Evolutionary conservation across 208 protist species (phyloP), one percentile per base, ranked within the genome.

Genomic region (Acanthamoeba triangularis): DNA sequence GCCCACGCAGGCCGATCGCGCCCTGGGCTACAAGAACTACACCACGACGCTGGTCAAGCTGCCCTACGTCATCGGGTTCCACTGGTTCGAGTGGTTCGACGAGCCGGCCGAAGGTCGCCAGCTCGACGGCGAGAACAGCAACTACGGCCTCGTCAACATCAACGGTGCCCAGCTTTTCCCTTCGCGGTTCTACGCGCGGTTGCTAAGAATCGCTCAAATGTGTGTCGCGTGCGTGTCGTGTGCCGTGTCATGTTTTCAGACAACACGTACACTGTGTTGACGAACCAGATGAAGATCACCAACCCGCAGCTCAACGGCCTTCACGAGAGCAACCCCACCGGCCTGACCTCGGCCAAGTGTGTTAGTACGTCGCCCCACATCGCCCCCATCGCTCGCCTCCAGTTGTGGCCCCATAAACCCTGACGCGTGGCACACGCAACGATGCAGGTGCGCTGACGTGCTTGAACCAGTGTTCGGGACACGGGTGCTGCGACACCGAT

Each of bases 141-240:
- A 82, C 74, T 82, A 54, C 25, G 74, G 74, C 44, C 37, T 82
- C 14, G 74, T 82, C 74, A 82, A 52, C 25, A 28, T 82, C 74
- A 47, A 11, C 37, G 74, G 74, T 82, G 20, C 74, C 6, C 23
- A 65, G n/a, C n/a, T n/a, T n/a, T n/a, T n/a, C 23, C 59, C 59
- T 65, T 65, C 16, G 23, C 13, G 16, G 59, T 65, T 28, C 59
- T 23, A 65, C 59, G 16, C 13, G 59, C 59, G 59, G 23, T 65
- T 28, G 59, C 16, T 28, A 13, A 65, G 16, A 65, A 65, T 23
- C 23, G 59, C 13, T 65, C 59, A 65, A 13, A 23, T 65, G 23
- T 4, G 23, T 13, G 14, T 76, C 30, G 23, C 13, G 28, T 20
- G 52, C 25, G 25, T 33, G 23, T 23, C 61, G 25, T 67, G 25